phyloP scores from a whole-genome alignment of 2,329 filamentous ascomycete species.

The Ophiocordyceps camponoti-rufipedis region DNA sequence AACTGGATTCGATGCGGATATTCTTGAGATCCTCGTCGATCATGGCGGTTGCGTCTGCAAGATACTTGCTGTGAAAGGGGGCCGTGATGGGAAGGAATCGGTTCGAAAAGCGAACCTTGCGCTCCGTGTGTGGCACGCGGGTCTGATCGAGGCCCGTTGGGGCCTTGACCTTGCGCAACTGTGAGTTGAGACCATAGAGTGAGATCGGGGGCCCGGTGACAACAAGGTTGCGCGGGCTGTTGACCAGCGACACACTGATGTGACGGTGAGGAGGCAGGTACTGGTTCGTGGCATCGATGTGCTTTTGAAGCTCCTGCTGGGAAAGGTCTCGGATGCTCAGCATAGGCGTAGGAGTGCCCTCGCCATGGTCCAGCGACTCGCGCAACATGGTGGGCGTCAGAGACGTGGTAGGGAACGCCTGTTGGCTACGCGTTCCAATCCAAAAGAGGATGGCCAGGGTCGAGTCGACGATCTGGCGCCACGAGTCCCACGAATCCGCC shows the following conservation, averaged over 20 bases:
- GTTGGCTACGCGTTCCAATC: constrained; percentile 93
- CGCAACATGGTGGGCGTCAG: constrained; percentile 78
- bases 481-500: constrained; percentile 84
- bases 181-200: constrained; percentile 85
- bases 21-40: constrained; percentile 80
- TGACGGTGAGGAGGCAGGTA: constrained; percentile 86
- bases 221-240: constrained; percentile 93
- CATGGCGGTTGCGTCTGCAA: constrained; percentile 61
- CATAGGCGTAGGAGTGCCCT: constrained; percentile 95
- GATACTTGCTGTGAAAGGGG: constrained; percentile 94
- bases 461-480: constrained; percentile 58
- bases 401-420: constrained; percentile 90
- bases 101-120: constrained; percentile 92
- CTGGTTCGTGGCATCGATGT: constrained; percentile 92
- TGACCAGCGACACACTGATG: constrained; percentile 87
- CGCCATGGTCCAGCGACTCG: constrained; percentile 84
- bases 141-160: constrained; percentile 95
- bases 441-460: constrained; percentile 91
- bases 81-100: constrained; percentile 94
- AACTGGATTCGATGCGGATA: constrained; percentile 53
- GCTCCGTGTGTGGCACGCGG: constrained; percentile 81
- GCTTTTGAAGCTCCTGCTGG: constrained; percentile 75
- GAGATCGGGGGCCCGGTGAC: constrained; percentile 93
- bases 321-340: constrained; percentile 90
- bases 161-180: constrained; percentile 91